These are phyloP conservation scores for Leptographium procerum DNA, from an alignment of 2,329 filamentous ascomycete species.

Conservation along the genomic window DNA sequence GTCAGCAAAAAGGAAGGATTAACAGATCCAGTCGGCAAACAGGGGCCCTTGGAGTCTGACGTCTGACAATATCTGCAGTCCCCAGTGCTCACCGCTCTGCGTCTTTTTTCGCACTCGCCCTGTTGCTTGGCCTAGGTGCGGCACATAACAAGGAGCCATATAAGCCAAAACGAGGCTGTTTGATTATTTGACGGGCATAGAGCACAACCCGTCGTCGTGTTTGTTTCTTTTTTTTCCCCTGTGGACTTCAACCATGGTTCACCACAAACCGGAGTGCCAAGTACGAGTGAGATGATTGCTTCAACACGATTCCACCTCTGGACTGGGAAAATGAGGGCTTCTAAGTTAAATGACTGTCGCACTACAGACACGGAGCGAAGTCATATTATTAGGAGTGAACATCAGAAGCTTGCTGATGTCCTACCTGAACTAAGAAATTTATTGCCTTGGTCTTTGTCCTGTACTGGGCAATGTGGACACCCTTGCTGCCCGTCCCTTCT, in stretches of 20 bases:
- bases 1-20: too few species aligned
- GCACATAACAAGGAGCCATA: too few species aligned
- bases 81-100: neutral
- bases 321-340: neutral
- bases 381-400: too few species aligned
- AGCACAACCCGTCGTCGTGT: too few species aligned
- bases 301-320: neutral
- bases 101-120: neutral
- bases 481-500: slow-evolving; percentile 2
- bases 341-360: too few species aligned
- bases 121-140: too few species aligned
- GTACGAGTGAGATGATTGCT: too few species aligned
- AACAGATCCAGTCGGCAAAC: neutral
- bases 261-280: neutral
- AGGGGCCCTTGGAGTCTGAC: neutral
- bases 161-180: neutral
- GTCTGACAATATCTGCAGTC: neutral
- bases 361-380: neutral
- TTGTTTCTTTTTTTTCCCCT: neutral
- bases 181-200: neutral
- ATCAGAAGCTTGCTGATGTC: too few species aligned
- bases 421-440: too few species aligned
- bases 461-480: neutral
- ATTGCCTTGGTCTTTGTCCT: too few species aligned
- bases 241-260: neutral